Conservation (phyloP, 805 yeast genomes). For the Blastobotrys attinorum region DNA sequence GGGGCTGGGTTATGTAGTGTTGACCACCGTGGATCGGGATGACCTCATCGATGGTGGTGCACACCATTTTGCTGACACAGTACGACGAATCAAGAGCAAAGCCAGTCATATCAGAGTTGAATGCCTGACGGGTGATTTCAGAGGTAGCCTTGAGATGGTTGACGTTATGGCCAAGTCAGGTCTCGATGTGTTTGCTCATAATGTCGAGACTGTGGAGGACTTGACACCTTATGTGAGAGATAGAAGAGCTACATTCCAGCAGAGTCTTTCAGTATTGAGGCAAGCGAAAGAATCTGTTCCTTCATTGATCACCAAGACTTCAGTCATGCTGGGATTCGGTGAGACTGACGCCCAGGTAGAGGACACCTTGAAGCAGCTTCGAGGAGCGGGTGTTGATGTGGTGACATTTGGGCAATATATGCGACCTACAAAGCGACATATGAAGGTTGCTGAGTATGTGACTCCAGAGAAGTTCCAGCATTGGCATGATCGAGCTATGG, state of each 20-base stretch:
- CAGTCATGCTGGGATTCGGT: slow-evolving; percentile 94
- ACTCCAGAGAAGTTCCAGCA: slow-evolving; percentile 90
- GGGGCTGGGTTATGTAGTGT: slow-evolving; percentile 96
- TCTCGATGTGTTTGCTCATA: slow-evolving; percentile 94
- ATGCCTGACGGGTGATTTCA: slow-evolving; percentile 88
- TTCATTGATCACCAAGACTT: slow-evolving; percentile 78
- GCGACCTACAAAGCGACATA: slow-evolving; percentile 98
- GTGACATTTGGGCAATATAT: slow-evolving; percentile 98
- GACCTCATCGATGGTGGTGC: slow-evolving; percentile 93
- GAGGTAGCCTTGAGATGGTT: slow-evolving; percentile 82
- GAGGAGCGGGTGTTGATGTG: slow-evolving; percentile 76
- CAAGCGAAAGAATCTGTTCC: slow-evolving; percentile 77
- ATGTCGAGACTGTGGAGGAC: slow-evolving; percentile 91
- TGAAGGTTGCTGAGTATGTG: slow-evolving; percentile 94
- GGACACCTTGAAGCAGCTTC: slow-evolving; percentile 66
- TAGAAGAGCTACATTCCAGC: slow-evolving; percentile 91
- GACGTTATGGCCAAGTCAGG: slow-evolving; percentile 77
- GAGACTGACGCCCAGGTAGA: slow-evolving; percentile 87
- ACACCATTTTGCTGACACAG: slow-evolving; percentile 82
- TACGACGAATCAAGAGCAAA: slow-evolving; percentile 70
- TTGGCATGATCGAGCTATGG: slow-evolving; percentile 81
- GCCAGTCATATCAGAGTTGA: slow-evolving; percentile 90
- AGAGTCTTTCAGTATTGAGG: slow-evolving; percentile 66
- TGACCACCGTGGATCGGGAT: slow-evolving; percentile 96
- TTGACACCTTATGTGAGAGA: slow-evolving; percentile 94